phyloP scores from a whole-genome alignment of 2,329 filamentous ascomycete genomes.

The Sporothrix brunneoviolacea region DNA sequence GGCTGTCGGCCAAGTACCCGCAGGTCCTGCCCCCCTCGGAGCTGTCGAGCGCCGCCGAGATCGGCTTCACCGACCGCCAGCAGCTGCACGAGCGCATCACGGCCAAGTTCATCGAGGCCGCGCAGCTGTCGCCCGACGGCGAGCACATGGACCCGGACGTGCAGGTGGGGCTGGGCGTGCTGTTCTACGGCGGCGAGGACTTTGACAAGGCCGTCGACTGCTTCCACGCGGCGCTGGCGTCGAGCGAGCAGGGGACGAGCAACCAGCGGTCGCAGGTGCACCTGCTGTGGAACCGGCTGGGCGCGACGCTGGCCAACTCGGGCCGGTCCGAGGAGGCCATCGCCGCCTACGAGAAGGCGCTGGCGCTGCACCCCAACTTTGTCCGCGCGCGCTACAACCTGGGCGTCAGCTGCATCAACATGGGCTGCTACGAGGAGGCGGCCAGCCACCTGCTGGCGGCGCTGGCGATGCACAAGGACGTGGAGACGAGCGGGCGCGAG shows the following conservation, averaged over 20 bases:
- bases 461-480: conserved; percentile 89
- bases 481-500: conserved; percentile 77
- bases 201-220: conserved; percentile 99
- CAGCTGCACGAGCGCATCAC: conserved; percentile 86
- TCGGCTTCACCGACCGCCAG: conserved; percentile 91
- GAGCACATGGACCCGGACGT: conserved; percentile 98
- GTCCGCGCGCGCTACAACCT: conserved; percentile 96
- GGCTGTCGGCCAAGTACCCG: conserved; percentile 94
- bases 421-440: conserved; percentile 88
- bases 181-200: conserved; percentile 97
- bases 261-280: conserved; percentile 85
- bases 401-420: conserved; percentile 94
- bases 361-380: conserved; percentile 88
- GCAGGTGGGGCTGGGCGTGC: conserved; percentile 89
- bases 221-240: conserved; percentile 85
- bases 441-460: conserved; percentile 89
- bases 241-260: conserved; percentile 72
- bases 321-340: conserved; percentile 94
- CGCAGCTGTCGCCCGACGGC: conserved; percentile 83
- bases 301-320: conserved; percentile 90
- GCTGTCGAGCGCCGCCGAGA: conserved; percentile 67
- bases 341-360: conserved; percentile 87
- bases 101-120: conserved; percentile 82
- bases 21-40: conserved; percentile 66
- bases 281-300: conserved; percentile 93